Evolutionary conservation across 768 basidiomycete species (phyloP), one percentile per base, ranked within the genome.

Genomic region (Kwoniella dejecticola): DNA sequence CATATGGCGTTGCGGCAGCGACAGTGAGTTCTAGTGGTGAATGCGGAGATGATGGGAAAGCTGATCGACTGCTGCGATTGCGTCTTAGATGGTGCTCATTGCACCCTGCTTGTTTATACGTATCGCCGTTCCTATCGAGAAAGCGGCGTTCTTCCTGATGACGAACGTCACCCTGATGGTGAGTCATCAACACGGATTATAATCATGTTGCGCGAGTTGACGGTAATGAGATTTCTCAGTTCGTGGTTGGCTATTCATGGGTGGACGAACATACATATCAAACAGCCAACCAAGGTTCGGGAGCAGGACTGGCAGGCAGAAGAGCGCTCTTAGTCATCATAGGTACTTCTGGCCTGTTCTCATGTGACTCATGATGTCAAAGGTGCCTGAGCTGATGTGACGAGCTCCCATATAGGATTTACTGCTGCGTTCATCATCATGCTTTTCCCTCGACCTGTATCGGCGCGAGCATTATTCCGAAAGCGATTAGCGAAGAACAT

Each of bases 221-320:
- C 36, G 8, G 17, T 8, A 38, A 38, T 38, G 36, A 38, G 46
- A 23, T 36, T 23, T 27, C 13, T 0, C 27, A 69, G 84, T 80
- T 85, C 19, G 78, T 84, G 15, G 74, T 84, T 1, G 85, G 85
- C 0, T 86, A 86, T 68, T 82, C 83, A 0, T 86, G 84, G 84
- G 80, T 86, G 40, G 85, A 86, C 62, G 82, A 81, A 2, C 83
- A 86, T 67, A 64, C 83, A 2, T 66, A 71, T 1, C 75, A 83
- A 26, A 72, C 82, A 23, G 82, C 80, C 15, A 83, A 83, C 55
- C 80, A 83, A 1, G 86, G 86, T 2, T 77, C 82, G 4, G 86
- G 86, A 1, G 84, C 83, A 76, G 69, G 71, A 1, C 75, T 86
- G 31, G 83, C 84, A 0, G 86, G 86, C 82, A 78, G 78, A 62